Evolutionary conservation across 2,329 filamentous ascomycete genomes (phyloP).

Genomic region (Exophiala spinifera): DNA sequence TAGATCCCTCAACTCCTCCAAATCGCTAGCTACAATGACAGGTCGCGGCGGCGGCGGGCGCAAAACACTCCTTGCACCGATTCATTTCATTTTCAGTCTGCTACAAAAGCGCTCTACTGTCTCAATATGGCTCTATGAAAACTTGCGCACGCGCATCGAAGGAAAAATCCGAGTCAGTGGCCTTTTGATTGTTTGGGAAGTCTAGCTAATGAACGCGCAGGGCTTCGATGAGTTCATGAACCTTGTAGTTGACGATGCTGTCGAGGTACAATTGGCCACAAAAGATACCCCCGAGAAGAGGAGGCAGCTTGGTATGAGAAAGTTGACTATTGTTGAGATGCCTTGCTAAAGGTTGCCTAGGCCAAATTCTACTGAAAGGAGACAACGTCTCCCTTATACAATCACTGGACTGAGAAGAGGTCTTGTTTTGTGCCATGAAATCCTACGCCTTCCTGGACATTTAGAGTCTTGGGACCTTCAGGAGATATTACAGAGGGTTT

Average conservation of each 20-base stretch:
- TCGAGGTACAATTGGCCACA: slow-evolving; percentile 82
- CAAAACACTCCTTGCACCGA: slow-evolving; percentile 70
- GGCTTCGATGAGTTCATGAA: slow-evolving; percentile 99
- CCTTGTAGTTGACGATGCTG: slow-evolving; percentile 89
- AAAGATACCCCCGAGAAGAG: slow-evolving; percentile 78
- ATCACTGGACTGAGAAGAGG: slow-evolving; percentile 38
- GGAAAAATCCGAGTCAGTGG: slow-evolving; percentile 82
- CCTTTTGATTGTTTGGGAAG: not conserved
- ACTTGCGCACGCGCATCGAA: slow-evolving; percentile 89
- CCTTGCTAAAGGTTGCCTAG: slow-evolving; percentile 43
- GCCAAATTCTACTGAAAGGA: slow-evolving; percentile 81
- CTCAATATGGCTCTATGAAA: slow-evolving; percentile 95
- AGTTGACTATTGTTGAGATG: not conserved
- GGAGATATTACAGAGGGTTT: not conserved
- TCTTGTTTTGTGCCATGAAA: not conserved
- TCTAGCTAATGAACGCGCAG: slow-evolving; percentile 45
- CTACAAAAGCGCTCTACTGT: slow-evolving; percentile 80
- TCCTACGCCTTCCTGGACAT: no score
- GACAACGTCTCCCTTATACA: slow-evolving; percentile 85
- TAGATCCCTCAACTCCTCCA: not conserved
- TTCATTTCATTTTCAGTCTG: slow-evolving; percentile 93
- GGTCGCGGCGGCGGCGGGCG: slow-evolving; percentile 55
- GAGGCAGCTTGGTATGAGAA: slow-evolving; percentile 67
- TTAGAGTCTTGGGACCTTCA: not conserved
- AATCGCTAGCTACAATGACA: slow-evolving; percentile 42